Evolutionary conservation across 2,329 filamentous ascomycete species (phyloP).

Genomic region (Botrytis galanthina): DNA sequence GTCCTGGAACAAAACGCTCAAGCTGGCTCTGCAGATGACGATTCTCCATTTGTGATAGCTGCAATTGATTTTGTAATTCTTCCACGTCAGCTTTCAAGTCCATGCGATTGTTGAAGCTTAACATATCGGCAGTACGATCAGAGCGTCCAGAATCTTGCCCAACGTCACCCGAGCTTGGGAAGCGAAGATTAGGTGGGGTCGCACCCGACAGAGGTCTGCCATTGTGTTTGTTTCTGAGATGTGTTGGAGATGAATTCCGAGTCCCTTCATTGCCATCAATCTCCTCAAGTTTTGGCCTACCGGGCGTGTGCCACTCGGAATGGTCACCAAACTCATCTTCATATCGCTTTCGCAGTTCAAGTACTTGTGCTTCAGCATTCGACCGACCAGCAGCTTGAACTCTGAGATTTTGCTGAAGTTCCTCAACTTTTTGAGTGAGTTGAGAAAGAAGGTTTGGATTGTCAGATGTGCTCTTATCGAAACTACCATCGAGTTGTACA

Average conservation of each 20-base stretch:
- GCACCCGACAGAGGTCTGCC: conserved; percentile 66
- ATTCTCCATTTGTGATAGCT: conserved; percentile 93
- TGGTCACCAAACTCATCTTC: conserved; percentile 68
- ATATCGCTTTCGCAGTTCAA: conserved; percentile 72
- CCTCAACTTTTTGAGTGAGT: conserved; percentile 80
- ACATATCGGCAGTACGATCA: conserved; percentile 79
- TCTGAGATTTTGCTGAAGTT: conserved; percentile 82
- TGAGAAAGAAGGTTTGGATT: conserved; percentile 68
- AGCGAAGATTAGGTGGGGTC: conserved; percentile 74
- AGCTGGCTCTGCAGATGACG: conserved; percentile 86
- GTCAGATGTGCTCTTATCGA: conserved; percentile 57
- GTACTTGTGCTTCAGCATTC: conserved; percentile 79
- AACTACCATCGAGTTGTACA: conserved; percentile 55
- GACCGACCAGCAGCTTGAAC: conserved; percentile 77
- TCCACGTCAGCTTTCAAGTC: conserved; percentile 89
- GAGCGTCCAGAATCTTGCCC: conserved; percentile 74
- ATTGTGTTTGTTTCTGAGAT: conserved; percentile 55
- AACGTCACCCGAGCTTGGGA: conserved; percentile 61
- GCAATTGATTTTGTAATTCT: conserved; percentile 88
- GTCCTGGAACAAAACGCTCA: conserved; percentile 62
- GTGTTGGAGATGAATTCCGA: conserved; percentile 70
- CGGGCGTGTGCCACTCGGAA: conserved; percentile 59
- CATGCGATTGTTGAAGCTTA: conserved; percentile 83
- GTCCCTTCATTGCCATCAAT: conserved; percentile 81
- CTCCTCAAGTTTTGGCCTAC: conserved; percentile 77